Evolutionary conservation across 1,139 yeast genomes (phyloP).

Genomic region (Scheffersomyces cryptocercus): DNA sequence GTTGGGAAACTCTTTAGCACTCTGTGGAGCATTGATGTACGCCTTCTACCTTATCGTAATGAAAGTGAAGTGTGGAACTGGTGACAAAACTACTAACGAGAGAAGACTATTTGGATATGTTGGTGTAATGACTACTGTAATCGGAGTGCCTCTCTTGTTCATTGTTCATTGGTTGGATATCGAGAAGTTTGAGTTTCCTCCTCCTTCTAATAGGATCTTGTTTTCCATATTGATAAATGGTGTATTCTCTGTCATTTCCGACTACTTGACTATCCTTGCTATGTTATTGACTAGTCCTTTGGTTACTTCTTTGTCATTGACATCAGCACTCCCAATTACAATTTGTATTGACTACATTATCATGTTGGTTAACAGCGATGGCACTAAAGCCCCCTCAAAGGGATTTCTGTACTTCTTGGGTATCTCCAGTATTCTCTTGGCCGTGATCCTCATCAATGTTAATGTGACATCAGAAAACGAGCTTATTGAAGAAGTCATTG

Average conservation of each 20-base stretch:
- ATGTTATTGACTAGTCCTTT: conserved; percentile 56
- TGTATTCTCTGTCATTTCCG: conserved; percentile 48
- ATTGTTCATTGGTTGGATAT: conserved; percentile 33
- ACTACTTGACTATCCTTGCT: conserved; percentile 50
- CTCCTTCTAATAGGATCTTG: conserved; percentile 34
- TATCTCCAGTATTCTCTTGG: conserved; percentile 43
- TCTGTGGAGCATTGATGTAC: conserved; percentile 49
- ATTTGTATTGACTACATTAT: conserved; percentile 47
- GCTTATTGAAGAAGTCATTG: conserved; percentile 49
- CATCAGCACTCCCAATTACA: conserved; percentile 55
- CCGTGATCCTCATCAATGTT: conserved; percentile 50
- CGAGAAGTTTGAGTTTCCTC: conserved; percentile 46
- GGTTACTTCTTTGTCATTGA: conserved; percentile 51
- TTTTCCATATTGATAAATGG: conserved; percentile 42
- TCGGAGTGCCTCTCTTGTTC: conserved; percentile 40
- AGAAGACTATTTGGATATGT: conserved; percentile 48
- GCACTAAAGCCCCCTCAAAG: conserved; percentile 21
- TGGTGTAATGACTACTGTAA: conserved; percentile 41
- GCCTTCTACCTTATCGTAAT: conserved; percentile 46
- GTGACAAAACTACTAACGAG: conserved; percentile 47
- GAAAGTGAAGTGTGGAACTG: conserved; percentile 46
- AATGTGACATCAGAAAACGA: conserved; percentile 46
- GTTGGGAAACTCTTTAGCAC: conserved; percentile 48
- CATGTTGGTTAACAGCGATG: conserved; percentile 21
- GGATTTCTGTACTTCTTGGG: conserved; percentile 44